Conservation (phyloP, 495 filamentous ascomycete genomes). For the Aspergillus sparsus region DNA sequence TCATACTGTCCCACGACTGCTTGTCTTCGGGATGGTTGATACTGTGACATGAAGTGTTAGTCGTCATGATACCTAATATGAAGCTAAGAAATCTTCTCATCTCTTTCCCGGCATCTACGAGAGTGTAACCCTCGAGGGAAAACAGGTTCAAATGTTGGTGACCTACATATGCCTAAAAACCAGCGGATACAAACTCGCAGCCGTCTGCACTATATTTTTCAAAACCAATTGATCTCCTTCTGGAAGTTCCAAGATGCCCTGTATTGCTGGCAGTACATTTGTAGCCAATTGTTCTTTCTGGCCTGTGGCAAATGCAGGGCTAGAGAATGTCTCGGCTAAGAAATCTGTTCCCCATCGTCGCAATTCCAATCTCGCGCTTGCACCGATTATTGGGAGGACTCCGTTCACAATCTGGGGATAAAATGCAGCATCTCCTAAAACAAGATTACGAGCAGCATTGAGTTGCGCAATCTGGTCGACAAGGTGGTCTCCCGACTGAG, state of each 20-base stretch:
- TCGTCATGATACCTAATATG: slow-evolving; percentile 13
- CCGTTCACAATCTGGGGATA: slow-evolving; percentile 89
- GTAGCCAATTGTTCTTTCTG: slow-evolving; percentile 78
- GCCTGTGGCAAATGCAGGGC: slow-evolving; percentile 66
- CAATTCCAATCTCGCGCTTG: slow-evolving; percentile 71
- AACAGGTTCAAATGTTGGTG: slow-evolving; percentile 18
- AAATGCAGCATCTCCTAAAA: slow-evolving; percentile 76
- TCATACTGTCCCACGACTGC: slow-evolving; percentile 84
- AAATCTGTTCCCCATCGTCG: slow-evolving; percentile 97
- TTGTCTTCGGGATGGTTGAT: slow-evolving; percentile 78
- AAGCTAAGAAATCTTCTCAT: not conserved
- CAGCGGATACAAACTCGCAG: slow-evolving; percentile 87
- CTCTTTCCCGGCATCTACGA: slow-evolving; percentile 22
- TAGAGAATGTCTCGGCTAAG: slow-evolving; percentile 92
- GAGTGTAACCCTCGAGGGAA: slow-evolving; percentile 14
- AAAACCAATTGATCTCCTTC: slow-evolving; percentile 71
- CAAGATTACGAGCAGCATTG: slow-evolving; percentile 81
- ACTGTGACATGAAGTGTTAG: slow-evolving; percentile 54
- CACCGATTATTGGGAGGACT: slow-evolving; percentile 83
- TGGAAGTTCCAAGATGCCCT: slow-evolving; percentile 69
- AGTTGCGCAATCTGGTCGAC: slow-evolving; percentile 80
- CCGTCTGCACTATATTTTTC: slow-evolving; percentile 79
- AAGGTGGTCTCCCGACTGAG: slow-evolving; percentile 54
- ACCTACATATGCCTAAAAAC: slow-evolving; percentile 93
- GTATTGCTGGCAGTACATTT: slow-evolving; percentile 70